Evolutionary conservation across 2,329 filamentous ascomycete genomes (phyloP).

Genomic region (Exophiala phaeomuriformis): DNA sequence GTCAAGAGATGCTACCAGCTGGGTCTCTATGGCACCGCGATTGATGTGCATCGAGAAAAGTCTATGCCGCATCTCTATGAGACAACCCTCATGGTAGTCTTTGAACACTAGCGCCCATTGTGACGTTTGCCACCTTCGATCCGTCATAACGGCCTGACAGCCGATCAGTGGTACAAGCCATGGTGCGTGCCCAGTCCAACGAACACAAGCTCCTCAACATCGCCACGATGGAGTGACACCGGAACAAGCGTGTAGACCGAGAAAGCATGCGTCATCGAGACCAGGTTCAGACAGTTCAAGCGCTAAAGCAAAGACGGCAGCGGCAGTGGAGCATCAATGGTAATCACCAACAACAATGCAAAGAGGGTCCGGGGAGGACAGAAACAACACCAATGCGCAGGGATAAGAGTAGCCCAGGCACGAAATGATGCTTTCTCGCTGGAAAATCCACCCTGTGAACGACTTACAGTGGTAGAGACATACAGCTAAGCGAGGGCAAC

Average conservation of each 20-base stretch:
- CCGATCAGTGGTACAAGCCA: constrained; percentile 1
- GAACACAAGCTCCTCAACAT: no score
- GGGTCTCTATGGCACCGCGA: not conserved
- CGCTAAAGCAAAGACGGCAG: not conserved
- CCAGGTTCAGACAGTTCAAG: not conserved
- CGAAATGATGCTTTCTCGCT: not conserved
- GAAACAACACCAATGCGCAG: constrained; percentile 4
- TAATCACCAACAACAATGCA: not conserved
- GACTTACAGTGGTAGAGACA: constrained; percentile 5
- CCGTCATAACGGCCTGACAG: not conserved
- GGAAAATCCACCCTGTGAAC: not conserved
- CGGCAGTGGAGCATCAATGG: constrained; percentile 2
- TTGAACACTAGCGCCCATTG: not conserved
- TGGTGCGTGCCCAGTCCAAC: no score
- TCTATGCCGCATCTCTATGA: no score
- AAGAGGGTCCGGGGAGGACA: constrained; percentile 1
- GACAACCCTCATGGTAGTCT: no score
- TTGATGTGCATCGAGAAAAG: not conserved
- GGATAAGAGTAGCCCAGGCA: constrained; percentile 7
- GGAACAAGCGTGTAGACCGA: not conserved
- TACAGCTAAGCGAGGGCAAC: constrained; percentile 6
- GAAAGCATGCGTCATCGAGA: constrained; percentile 9
- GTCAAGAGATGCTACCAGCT: not conserved
- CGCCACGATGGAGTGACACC: constrained; percentile 3
- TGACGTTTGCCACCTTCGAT: constrained; percentile 14